Percentiles rank a stretch among this genome's conserved stretches.
Evolutionary conservation across 108 stramenopile genomes (phyloP).

Genomic region (Chaetoceros muelleri): DNA sequence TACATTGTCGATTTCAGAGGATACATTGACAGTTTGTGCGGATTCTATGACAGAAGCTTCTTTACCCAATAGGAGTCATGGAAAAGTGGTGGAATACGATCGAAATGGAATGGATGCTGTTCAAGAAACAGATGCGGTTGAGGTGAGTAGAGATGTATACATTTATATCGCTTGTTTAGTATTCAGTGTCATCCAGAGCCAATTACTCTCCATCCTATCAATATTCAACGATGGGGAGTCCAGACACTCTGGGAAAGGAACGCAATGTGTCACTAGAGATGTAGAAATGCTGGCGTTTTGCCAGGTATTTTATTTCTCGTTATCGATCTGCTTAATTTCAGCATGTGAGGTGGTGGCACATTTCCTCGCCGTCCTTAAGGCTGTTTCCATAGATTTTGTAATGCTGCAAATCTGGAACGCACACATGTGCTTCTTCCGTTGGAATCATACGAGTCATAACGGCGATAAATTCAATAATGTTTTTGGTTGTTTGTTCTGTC

Average conservation of each 20-base stretch:
- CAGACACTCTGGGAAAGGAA: slow-evolving; percentile 12
- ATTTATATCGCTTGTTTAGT: neutral
- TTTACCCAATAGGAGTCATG: neutral
- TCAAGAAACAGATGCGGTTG: neutral
- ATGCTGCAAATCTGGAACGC: slow-evolving; percentile 24
- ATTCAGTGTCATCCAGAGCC: neutral
- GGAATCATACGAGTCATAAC: slow-evolving; percentile 62
- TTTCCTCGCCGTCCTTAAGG: slow-evolving; percentile 40
- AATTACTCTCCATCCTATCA: neutral
- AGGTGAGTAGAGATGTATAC: neutral
- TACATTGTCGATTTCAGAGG: neutral
- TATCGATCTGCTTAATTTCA: neutral
- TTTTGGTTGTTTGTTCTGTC: neutral
- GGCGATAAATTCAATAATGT: slow-evolving; percentile 24
- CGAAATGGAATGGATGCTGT: neutral
- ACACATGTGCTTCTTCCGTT: slow-evolving; percentile 44
- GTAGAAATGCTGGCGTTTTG: slow-evolving; percentile 4
- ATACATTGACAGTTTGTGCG: neutral
- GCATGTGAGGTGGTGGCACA: neutral
- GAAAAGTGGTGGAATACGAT: neutral
- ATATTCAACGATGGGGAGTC: neutral
- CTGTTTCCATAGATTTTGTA: slow-evolving; percentile 33
- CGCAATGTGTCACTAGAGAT: neutral
- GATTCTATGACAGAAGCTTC: neutral
- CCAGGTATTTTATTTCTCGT: neutral